A percentile compares a stretch with the other conserved stretches of the same genome.
Conservation (phyloP, 2,329 filamentous ascomycete species). For the Penicillium sp. region DNA sequence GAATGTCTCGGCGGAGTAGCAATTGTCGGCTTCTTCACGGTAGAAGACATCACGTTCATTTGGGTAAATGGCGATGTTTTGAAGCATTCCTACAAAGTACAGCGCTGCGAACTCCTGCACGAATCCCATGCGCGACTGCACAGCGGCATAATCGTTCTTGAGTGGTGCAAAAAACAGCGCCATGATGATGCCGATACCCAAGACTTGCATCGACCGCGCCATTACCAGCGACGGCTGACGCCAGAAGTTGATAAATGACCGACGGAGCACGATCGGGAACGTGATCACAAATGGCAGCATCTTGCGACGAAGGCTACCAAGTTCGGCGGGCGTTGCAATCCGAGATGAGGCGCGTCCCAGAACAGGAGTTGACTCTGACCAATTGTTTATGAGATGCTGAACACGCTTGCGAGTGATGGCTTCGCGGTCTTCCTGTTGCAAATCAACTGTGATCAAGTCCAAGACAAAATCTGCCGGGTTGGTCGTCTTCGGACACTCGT, state of each 20-base stretch:
- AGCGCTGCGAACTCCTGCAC: conserved; percentile 66
- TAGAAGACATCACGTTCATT: conserved; percentile 73
- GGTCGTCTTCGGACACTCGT: conserved; percentile 65
- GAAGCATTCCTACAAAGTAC: conserved; percentile 65
- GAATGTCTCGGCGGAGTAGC: conserved; percentile 70
- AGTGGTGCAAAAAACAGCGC: conserved; percentile 70
- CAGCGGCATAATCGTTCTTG: conserved; percentile 64
- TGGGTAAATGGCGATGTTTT: conserved; percentile 74
- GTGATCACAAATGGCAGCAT: conserved; percentile 61
- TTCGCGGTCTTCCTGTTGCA: conserved; percentile 65
- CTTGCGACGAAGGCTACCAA: conserved; percentile 65
- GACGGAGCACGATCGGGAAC: conserved; percentile 65
- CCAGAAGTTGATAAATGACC: conserved; percentile 67
- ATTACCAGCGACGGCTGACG: conserved; percentile 64
- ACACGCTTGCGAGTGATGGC: conserved; percentile 63
- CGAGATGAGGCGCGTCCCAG: conserved; percentile 34
- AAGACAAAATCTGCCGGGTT: conserved; percentile 77
- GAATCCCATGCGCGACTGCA: conserved; percentile 73
- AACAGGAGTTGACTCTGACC: conserved; percentile 41
- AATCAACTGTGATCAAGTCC: conserved; percentile 72
- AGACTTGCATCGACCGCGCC: conserved; percentile 65
- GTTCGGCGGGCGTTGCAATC: conserved; percentile 67
- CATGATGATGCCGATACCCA: conserved; percentile 62
- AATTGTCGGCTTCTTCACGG: conserved; percentile 69
- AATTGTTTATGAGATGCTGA: conserved; percentile 58